Base-by-base conservation (phyloP, 805 yeast genomes). In the Millerozyma acaciae region DNA sequence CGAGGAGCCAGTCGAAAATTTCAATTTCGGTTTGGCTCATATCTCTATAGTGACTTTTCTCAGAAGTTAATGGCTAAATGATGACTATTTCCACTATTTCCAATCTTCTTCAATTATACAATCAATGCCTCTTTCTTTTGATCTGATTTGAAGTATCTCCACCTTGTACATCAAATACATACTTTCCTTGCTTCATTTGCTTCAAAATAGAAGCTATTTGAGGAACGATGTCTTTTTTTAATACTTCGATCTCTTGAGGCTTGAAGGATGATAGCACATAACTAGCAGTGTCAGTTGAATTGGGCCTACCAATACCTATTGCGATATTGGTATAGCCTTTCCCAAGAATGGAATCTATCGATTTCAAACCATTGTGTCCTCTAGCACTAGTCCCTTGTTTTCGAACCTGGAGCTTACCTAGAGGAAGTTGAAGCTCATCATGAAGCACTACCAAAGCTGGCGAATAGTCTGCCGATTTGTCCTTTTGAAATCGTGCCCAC, bases 341-440 rank as follows among this genome's bases (percentile, higher is more conserved):
- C 0, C 80, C 80, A 22, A 72, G 53, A 15, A 38, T 26, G 5
- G 53, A 43, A 27, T 70, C 71, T 3, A 89, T 70, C 25, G 82
- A 75, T 40, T 71, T 70, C 17, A 89, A 63, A 0, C 96, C 97
- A 50, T 86, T 87, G 48, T 89, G 97, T 0, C 96, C 96, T 28
- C 93, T 65, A 10, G 78, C 68, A 26, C 85, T 74, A 0, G 81
- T 66, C 1, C 76, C 73, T 9, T 77, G 79, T 12, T 60, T 63
- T 29, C 90, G 65, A 1, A 82, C 52, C 46, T 82, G 82, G 14
- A 78, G 62, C 33, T 75, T 73, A 0, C 97, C 96, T 3, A 79
- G 43, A 0, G 72, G 73, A 9, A 79, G 51, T 38, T 78, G 80
- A 28, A 88, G 52, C 44, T 89, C 97, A 53, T 89, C 97, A 51